Conservation (phyloP, 2,329 filamentous ascomycete genomes). For the Penicillium palitans region DNA sequence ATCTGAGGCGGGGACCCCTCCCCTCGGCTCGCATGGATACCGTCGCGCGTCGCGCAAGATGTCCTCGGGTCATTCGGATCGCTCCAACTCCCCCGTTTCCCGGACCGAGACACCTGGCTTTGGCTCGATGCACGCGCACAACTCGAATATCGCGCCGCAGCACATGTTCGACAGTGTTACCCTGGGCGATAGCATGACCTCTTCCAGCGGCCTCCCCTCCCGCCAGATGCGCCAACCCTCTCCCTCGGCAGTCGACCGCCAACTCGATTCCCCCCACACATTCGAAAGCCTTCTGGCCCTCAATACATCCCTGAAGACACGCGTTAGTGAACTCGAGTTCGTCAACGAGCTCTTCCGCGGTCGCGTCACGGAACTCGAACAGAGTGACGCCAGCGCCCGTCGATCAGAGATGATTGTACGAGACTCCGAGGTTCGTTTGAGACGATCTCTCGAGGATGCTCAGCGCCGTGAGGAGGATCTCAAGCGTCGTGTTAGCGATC, state of each 20-base stretch:
- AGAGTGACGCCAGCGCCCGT: conserved; percentile 69
- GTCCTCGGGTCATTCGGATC: conserved; percentile 70
- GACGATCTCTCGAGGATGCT: conserved; percentile 70
- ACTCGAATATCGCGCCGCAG: conserved; percentile 68
- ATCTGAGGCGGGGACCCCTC: conserved; percentile 58
- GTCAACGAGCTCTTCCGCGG: conserved; percentile 84
- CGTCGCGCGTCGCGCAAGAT: conserved; percentile 70
- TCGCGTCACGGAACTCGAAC: conserved; percentile 72
- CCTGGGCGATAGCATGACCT: conserved; percentile 69
- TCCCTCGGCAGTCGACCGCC: conserved; percentile 61
- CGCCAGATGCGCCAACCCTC: conserved; percentile 59
- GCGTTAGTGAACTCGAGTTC: conserved; percentile 90
- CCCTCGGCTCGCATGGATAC: conserved; percentile 59
- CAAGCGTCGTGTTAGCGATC: conserved; percentile 77
- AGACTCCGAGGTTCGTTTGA: conserved; percentile 57
- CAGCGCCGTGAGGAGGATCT: conserved; percentile 77
- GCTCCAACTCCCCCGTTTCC: conserved; percentile 74
- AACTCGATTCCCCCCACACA: conserved; percentile 69
- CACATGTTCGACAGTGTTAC: conserved; percentile 73
- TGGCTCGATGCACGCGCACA: conserved; percentile 54
- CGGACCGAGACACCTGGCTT: conserved; percentile 76
- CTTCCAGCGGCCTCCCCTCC: conserved; percentile 49
- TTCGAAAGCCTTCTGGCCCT: conserved; percentile 77
- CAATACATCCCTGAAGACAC: conserved; percentile 87
- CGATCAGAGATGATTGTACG: conserved; percentile 57